Evolutionary conservation across 2,329 filamentous ascomycete genomes (phyloP).

Genomic region (Fusarium transvaalense): DNA sequence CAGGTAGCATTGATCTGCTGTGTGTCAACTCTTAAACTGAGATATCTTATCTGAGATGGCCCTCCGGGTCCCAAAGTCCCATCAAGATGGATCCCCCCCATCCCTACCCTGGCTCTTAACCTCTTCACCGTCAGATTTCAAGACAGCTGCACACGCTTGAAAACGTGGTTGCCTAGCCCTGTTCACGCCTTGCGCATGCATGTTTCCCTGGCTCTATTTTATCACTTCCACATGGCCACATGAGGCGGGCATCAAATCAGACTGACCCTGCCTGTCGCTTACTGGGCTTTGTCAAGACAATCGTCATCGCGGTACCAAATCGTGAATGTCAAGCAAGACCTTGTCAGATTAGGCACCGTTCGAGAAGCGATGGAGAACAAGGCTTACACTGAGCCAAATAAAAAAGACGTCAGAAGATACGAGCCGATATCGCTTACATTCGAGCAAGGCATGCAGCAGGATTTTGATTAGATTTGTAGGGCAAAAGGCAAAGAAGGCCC

Average conservation of each 20-base stretch:
- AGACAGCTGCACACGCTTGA: conserved; percentile 5
- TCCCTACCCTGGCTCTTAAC: conserved; percentile 9
- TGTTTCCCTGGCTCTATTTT: conserved; percentile 9
- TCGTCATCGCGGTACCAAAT: conserved; percentile 7
- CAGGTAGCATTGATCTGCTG: not conserved
- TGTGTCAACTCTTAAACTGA: not conserved
- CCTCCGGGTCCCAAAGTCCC: conserved; percentile 17
- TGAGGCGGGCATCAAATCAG: conserved; percentile 13
- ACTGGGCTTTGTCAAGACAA: conserved; percentile 4
- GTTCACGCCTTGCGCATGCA: conserved; percentile 13
- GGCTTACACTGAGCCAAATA: not conserved
- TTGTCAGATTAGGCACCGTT: conserved; percentile 28
- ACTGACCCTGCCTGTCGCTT: not conserved
- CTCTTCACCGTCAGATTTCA: conserved; percentile 28
- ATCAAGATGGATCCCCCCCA: conserved; percentile 1
- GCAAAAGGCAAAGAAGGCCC: not conserved
- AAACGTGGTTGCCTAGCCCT: conserved; percentile 38
- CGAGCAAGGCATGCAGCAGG: not conserved
- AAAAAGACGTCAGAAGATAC: not conserved
- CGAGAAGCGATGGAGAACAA: conserved; percentile 27
- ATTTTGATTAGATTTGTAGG: not conserved
- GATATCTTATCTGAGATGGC: conserved; percentile 9
- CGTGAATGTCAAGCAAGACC: conserved; percentile 7
- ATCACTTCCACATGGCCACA: conserved; percentile 3
- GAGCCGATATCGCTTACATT: conserved; percentile 4